Base-by-base conservation (phyloP, 2,329 filamentous ascomycete genomes). In the Orbilia blumenaviensis region DNA sequence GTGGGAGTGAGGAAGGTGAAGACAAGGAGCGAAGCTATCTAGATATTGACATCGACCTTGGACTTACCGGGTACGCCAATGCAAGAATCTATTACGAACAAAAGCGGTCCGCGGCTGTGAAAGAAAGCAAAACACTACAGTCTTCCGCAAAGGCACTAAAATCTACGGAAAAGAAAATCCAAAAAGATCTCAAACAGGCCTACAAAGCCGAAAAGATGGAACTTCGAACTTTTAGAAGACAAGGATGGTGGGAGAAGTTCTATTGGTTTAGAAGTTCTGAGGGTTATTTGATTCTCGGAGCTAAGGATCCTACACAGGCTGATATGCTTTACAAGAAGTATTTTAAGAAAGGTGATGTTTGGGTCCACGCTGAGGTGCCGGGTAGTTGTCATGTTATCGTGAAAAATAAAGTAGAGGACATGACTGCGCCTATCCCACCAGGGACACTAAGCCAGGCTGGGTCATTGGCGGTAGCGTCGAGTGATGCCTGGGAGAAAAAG, bases 221-320 rank as follows among this genome's bases (percentile, higher is more conserved):
- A 1, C 84, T 98, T 8, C 89, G 94, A 50, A 93, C 91, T 0
- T 90, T 97, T 7, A 88, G 95, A 67, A 91, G 90, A 80, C 91
- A 90, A 78, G 88, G 94, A 80, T 99, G 95, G 95, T 99, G 97
- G 79, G 95, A 99, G 81, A 99, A 99, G 83, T 99, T 97, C 80
- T 86, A 90, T 27, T 98, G 93, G 87, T 99, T 99, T 84, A 88
- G 98, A 79, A 97, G 94, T 0, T 96, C 93, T 0, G 95, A 99
- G 81, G 94, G 94, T 3, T 97, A 98, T 82, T 87, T 99, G 4
- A 92, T 98, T 0, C 87, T 99, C 14, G 94, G 90, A 48, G 94
- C 93, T 14, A 93, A 92, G 77, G 95, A 99, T 84, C 88, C 90
- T 1, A 91, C 92, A 80, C 95, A 99, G 82, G 93, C 91, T 80